A percentile compares a stretch with the other conserved stretches of the same genome.
phyloP scores from a whole-genome alignment of 371 early-diverging fungal genomes.

The Mortierella sp. region DNA sequence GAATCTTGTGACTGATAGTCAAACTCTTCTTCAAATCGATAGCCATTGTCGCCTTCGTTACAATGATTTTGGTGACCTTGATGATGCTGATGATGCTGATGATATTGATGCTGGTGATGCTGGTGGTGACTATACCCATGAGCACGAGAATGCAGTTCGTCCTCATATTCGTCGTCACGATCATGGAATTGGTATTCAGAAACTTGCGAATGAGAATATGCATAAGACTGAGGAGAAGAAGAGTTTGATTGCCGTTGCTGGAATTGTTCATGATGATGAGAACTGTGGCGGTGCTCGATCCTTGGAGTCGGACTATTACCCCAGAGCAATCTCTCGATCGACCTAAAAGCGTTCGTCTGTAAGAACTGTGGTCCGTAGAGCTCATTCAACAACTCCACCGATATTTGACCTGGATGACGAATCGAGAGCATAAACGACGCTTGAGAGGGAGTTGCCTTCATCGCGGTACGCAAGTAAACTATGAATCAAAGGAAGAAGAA shows the following conservation, averaged over 20 bases:
- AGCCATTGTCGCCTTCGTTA: conserved; percentile 7
- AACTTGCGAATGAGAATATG: background rate
- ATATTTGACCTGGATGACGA: conserved; percentile 53
- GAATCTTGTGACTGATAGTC: conserved; percentile 23
- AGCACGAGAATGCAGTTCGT: conserved; percentile 9
- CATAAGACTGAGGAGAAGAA: background rate
- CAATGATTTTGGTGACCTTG: background rate
- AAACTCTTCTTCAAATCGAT: conserved; percentile 34
- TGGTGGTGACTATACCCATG: conserved; percentile 12
- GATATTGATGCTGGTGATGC: background rate
- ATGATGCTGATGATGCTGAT: background rate
- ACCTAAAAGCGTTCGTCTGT: conserved; percentile 37
- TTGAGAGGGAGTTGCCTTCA: conserved; percentile 44
- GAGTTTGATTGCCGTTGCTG: background rate
- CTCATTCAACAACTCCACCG: conserved; percentile 42
- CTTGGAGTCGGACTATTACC: conserved; percentile 5
- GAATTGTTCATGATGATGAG: background rate
- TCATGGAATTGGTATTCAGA: conserved; percentile 9
- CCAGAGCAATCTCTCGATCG: conserved; percentile 53
- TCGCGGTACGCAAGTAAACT: conserved; percentile 51
- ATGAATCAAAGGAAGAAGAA: background rate
- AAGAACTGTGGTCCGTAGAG: conserved; percentile 54
- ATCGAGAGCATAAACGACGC: conserved; percentile 52
- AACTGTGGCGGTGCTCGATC: conserved; percentile 1
- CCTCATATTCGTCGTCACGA: conserved; percentile 20